Evolutionary conservation across 148 eudicot species (phyloP).

Genomic region (Pouteria glomerata): DNA sequence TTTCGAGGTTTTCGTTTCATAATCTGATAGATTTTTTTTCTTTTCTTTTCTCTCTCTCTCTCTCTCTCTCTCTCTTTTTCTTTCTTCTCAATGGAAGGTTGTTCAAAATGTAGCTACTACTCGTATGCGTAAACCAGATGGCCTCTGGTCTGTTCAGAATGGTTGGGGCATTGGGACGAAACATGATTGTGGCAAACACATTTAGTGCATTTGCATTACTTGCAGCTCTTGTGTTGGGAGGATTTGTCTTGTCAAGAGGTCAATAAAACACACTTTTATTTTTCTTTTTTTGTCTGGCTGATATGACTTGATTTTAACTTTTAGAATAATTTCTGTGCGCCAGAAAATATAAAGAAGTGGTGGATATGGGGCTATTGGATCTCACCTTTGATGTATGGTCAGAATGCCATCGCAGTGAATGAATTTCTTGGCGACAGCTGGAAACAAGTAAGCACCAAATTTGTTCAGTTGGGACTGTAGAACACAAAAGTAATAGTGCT

Average conservation of each 20-base stretch:
- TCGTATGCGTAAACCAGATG: conserved; percentile 24
- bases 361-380: conserved; percentile 69
- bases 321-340: not conserved
- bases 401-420: conserved; percentile 55
- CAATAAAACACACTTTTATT: not conserved
- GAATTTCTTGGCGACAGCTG: conserved; percentile 65
- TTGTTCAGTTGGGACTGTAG: conserved; percentile 24
- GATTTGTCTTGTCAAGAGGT: conserved; percentile 37
- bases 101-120: conserved; percentile 22
- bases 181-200: conserved; percentile 31
- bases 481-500: no score
- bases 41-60: no score
- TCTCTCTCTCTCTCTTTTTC: no score
- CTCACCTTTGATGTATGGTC: conserved; percentile 53
- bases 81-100: conserved; percentile 18
- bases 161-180: conserved; percentile 28
- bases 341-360: conserved; percentile 47
- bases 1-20: not conserved
- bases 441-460: conserved; percentile 30
- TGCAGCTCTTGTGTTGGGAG: conserved; percentile 21
- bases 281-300: not conserved
- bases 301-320: not conserved
- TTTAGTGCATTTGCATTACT: conserved; percentile 32
- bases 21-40: not conserved
- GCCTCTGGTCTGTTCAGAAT: conserved; percentile 32